phyloP scores from a whole-genome alignment of 2,329 filamentous ascomycete genomes.

The Fusarium domesticum region DNA sequence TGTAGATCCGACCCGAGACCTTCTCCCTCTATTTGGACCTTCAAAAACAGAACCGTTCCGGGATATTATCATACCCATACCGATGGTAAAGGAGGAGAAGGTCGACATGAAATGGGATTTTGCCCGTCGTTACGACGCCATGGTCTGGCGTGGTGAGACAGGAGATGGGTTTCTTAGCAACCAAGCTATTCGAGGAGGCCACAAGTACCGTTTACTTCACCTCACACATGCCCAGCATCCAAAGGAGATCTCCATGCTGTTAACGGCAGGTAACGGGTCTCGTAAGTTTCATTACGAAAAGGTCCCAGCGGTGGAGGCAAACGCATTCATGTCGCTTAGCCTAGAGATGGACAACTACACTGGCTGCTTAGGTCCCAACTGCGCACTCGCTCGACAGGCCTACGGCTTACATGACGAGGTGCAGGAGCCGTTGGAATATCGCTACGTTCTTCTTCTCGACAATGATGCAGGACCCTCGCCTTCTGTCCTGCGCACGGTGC shows the following conservation, averaged over 20 bases:
- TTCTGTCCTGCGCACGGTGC: slow-evolving; percentile 60
- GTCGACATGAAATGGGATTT: slow-evolving; percentile 49
- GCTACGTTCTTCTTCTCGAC: slow-evolving; percentile 71
- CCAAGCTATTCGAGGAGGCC: slow-evolving; percentile 63
- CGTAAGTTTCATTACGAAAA: slow-evolving; percentile 53
- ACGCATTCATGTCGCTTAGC: slow-evolving; percentile 51
- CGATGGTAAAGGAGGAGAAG: slow-evolving; percentile 39
- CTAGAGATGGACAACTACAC: slow-evolving; percentile 59
- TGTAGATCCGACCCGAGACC: slow-evolving; percentile 58
- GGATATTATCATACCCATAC: slow-evolving; percentile 72
- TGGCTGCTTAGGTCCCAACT: slow-evolving; percentile 49
- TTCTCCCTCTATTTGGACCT: slow-evolving; percentile 74
- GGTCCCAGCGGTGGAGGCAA: slow-evolving; percentile 52
- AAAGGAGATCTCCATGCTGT: slow-evolving; percentile 50
- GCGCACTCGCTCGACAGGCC: slow-evolving; percentile 27
- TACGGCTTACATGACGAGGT: slow-evolving; percentile 40
- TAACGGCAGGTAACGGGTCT: slow-evolving; percentile 42
- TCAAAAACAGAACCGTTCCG: slow-evolving; percentile 69
- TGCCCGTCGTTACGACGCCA: slow-evolving; percentile 56
- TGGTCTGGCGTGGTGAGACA: slow-evolving; percentile 75
- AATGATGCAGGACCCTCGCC: slow-evolving; percentile 63
- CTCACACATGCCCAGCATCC: slow-evolving; percentile 58
- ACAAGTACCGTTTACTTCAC: slow-evolving; percentile 68
- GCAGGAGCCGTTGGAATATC: slow-evolving; percentile 57
- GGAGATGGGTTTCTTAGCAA: slow-evolving; percentile 51